Base-by-base conservation (phyloP, 2,329 filamentous ascomycete genomes). In the Aureobasidium musti region DNA sequence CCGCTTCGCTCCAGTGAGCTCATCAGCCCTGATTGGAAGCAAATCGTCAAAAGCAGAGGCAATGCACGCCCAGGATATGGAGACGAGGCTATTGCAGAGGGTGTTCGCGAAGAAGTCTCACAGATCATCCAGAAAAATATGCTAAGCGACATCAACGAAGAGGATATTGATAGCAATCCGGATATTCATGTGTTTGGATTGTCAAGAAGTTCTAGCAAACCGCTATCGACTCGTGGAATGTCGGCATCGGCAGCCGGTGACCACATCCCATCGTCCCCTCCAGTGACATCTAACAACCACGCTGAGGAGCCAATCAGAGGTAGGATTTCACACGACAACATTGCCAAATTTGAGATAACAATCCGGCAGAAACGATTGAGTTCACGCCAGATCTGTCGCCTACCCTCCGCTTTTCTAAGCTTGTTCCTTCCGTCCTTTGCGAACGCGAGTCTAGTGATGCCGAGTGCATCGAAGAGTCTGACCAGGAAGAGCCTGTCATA, bases 291-390 rank as follows among this genome's bases (percentile, higher is more conserved):
- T 35, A 14, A 39, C 28, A 21, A 14, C 11, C 30, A 14, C 19
- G 30, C 7, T 30, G 30, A 53, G 8, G 14, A 53, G 30, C 50
- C 50, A 53, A 35, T 53, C n/a, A 53, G 50, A 53, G 50, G 50
- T 53, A 53, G 30, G 50, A 10, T 2, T 13, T 13, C 26, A 7
- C 14, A 28, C n/a, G 26, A 6, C 50, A n/a, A 13, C 8, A 53
- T 11, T 10, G 30, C 19, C 50, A 21, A 35, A 4, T 35, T 30
- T 19, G 33, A 5, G 35, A 30, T 53, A 53, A 53, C 50, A 35
- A 35, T 3, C 19, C 10, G 30, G 50, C 50, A 53, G 50, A 53
- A 53, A 53, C 50, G 5, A 53, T 53, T 8, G 50, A 53, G n/a
- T n/a, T 35, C 2, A 21, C 30, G 19, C 50, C 50, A 33, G 17